Evolutionary conservation across 345 rosid genomes (phyloP).

Genomic region (Cardiospermum halicacabum): DNA sequence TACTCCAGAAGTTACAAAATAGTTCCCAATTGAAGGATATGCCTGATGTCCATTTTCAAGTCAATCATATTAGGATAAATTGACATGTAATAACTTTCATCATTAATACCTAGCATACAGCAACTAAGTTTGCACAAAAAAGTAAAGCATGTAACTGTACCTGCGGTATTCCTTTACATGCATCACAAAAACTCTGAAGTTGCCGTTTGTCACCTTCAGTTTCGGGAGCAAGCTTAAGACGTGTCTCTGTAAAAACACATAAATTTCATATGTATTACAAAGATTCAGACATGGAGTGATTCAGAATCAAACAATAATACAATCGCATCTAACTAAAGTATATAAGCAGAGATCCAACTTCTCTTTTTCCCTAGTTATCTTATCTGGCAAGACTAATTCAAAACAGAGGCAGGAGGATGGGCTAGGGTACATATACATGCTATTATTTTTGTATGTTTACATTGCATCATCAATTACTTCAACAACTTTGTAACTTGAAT

Average conservation of each 20-base stretch:
- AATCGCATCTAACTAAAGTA: background rate
- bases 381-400: constrained; percentile 8
- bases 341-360: background rate
- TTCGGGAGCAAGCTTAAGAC: constrained; percentile 67
- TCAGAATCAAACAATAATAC: constrained; percentile 1
- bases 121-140: background rate
- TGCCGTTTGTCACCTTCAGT: constrained; percentile 72
- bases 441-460: constrained; percentile 6
- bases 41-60: background rate
- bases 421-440: constrained; percentile 9
- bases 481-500: background rate
- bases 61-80: background rate
- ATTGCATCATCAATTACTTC: background rate
- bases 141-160: constrained; percentile 30
- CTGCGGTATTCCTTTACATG: constrained; percentile 96
- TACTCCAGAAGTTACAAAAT: background rate
- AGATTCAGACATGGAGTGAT: constrained; percentile 1
- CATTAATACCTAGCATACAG: background rate
- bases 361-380: background rate
- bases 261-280: constrained; percentile 2
- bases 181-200: constrained; percentile 81
- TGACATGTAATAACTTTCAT: background rate
- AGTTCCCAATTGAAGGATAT: background rate
- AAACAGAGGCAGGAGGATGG: constrained; percentile 33
- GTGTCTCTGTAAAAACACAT: constrained; percentile 52